Base-by-base conservation (phyloP, 805 yeast species). In the Wickerhamiella dianesei region DNA sequence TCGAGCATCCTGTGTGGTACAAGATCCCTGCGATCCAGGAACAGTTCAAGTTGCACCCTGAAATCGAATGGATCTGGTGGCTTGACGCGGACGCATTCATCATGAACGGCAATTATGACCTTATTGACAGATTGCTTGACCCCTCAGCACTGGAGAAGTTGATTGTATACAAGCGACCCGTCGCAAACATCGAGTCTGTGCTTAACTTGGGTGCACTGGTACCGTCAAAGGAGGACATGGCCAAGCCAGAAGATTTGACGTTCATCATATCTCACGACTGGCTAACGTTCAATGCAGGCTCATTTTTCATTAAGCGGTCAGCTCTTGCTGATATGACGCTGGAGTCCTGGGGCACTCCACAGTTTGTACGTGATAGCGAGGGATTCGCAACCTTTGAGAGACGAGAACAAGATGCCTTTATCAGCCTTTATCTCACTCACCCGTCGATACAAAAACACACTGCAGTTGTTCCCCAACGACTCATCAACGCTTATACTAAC, bases 21-120 rank as follows among this genome's bases (percentile, higher is more conserved):
- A 64, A 64, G 46, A 47, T 64, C 21, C 60, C 63, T 3, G 64
- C 66, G 14, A 54, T 64, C 18, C 50, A 50, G 43, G 59, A 59
- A 13, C 58, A 64, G 3, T 61, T 63, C 39, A 56, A 51, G 13
- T 39, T 37, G 21, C 45, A 60, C 46, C 66, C 68, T 3, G 54
- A 58, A 2, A 66, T 59, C 17, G 64, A 64, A 44, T 64, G 68
- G 68, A 53, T 65, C 21, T 65, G 66, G 65, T 64, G 67, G 68
- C 54, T 64, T 19, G 68, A 65, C 47, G 53, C 57, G 5, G 68
- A 64, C 35, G 59, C 61, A 13, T 52, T 64, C 21, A 58, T 64
- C 44, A 62, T 62, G 60, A 61, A 63, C 41, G 57, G 58, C 3
- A 37, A 53, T 5, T 21, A 58, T 18, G 61, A 59, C 20, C 46